Conservation (phyloP, 805 yeast genomes). For the Candida hispaniensis region DNA sequence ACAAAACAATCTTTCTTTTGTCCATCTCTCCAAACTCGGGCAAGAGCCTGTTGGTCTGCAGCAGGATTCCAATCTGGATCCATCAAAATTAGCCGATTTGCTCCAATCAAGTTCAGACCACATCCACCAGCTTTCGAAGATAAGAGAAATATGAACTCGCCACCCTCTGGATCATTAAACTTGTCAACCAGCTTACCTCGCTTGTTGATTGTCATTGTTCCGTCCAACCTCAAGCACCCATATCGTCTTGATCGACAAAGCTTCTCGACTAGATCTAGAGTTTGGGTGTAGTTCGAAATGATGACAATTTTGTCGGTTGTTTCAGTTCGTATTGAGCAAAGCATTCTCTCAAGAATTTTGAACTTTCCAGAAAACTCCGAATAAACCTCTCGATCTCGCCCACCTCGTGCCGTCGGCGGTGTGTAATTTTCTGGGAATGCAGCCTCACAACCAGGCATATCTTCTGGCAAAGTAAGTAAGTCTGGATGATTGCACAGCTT, state of each 20-base stretch:
- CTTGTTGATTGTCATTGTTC: conserved; percentile 83
- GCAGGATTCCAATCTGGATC: conserved; percentile 99
- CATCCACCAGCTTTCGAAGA: conserved; percentile 98
- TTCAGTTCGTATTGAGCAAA: conserved; percentile 61
- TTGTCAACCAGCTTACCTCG: conserved; percentile 85
- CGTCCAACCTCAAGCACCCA: conserved; percentile 78
- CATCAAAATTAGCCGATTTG: conserved; percentile 74
- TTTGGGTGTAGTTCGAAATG: conserved; percentile 90
- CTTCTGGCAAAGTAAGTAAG: conserved; percentile 61
- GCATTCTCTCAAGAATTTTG: conserved; percentile 70
- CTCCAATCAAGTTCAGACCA: conserved; percentile 95
- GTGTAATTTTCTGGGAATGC: conserved; percentile 63
- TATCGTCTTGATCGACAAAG: conserved; percentile 68
- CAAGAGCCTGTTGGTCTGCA: conserved; percentile 93
- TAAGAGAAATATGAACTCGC: conserved; percentile 77
- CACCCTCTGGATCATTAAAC: conserved; percentile 81
- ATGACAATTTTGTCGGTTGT: conserved; percentile 92
- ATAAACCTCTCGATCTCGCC: conserved; percentile 63
- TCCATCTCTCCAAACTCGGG: conserved; percentile 98
- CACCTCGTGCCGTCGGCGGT: conserved; percentile 34
- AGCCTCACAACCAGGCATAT: conserved; percentile 55
- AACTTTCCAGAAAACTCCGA: conserved; percentile 83
- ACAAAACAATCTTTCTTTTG: conserved; percentile 95
- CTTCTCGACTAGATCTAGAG: conserved; percentile 79
- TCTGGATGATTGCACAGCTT: conserved; percentile 94